A percentile compares a stretch with the other conserved stretches of the same genome.
Evolutionary conservation across 306 rosid genomes (phyloP).

Genomic region (Cicer bijugum): DNA sequence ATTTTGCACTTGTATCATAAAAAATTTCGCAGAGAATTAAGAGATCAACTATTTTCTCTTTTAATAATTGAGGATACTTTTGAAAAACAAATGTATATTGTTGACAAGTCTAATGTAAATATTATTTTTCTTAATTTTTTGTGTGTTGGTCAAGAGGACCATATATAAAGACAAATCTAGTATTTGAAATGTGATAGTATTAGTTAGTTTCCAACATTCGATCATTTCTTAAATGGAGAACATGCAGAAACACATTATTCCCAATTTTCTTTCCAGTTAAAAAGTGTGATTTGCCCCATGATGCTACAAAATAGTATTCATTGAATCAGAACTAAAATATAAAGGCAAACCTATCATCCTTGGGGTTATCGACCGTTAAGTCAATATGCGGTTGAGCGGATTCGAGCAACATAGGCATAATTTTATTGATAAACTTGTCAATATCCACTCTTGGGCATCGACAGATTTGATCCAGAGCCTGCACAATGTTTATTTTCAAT

Average conservation of each 20-base stretch:
- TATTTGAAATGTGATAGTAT: not conserved
- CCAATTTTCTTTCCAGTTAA: not conserved
- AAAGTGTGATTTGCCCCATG: not conserved
- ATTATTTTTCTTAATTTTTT: too few relatives aligned
- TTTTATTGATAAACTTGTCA: not conserved
- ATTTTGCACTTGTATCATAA: too few relatives aligned
- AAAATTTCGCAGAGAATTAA: too few relatives aligned
- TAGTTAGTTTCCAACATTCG: not conserved
- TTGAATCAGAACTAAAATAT: not conserved
- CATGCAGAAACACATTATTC: not conserved
- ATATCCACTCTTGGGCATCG: conserved; percentile 1
- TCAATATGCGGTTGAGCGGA: conserved; percentile 25
- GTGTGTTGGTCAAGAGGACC: too few relatives aligned
- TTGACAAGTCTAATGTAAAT: too few relatives aligned
- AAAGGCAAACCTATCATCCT: conserved; percentile 20
- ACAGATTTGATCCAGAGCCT: conserved; percentile 44
- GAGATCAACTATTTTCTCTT: too few relatives aligned
- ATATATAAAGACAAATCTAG: too few relatives aligned
- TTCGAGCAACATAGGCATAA: conserved; percentile 31
- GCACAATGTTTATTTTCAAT: conserved; percentile 17
- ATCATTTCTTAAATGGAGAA: not conserved
- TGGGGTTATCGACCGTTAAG: not conserved
- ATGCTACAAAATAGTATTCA: not conserved
- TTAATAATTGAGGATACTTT: too few relatives aligned
- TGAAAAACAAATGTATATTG: too few relatives aligned